Conservation (phyloP, 2,329 filamentous ascomycete species). For the Endoconidiophora laricicola region DNA sequence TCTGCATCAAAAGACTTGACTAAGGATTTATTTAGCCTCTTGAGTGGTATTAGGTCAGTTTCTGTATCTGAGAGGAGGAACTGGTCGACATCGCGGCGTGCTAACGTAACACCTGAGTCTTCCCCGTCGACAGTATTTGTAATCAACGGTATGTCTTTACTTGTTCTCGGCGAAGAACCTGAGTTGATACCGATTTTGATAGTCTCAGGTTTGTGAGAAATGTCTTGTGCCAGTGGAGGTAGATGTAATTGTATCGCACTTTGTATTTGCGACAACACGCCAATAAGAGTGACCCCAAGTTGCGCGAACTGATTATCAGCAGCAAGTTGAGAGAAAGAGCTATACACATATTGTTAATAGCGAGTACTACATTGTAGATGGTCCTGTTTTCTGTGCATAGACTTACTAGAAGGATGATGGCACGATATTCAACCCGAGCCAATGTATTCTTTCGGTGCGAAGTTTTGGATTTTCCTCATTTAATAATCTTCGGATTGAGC, state of each 20-base stretch:
- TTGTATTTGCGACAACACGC: slow-evolving; percentile 40
- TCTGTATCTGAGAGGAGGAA: too few species aligned
- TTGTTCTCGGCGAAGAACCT: not conserved
- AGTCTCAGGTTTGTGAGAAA: not conserved
- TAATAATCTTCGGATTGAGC: slow-evolving; percentile 40
- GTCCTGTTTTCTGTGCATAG: not conserved
- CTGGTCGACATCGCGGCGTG: too few species aligned
- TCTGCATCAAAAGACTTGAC: too few species aligned
- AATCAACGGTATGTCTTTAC: too few species aligned
- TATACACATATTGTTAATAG: slow-evolving; percentile 17
- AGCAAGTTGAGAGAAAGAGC: slow-evolving; percentile 51
- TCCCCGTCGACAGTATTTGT: too few species aligned
- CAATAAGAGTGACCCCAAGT: slow-evolving; percentile 53
- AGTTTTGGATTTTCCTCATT: slow-evolving; percentile 17
- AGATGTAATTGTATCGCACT: not conserved
- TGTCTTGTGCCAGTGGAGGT: not conserved
- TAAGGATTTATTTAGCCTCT: too few species aligned
- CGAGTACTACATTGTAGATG: not conserved
- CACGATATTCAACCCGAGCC: slow-evolving; percentile 19
- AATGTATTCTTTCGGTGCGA: slow-evolving; percentile 15
- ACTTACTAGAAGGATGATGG: slow-evolving; percentile 23
- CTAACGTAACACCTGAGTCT: too few species aligned
- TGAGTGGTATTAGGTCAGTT: too few species aligned
- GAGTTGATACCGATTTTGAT: too few species aligned
- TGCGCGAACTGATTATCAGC: slow-evolving; percentile 58